A percentile compares a stretch with the other conserved stretches of the same genome.
These are phyloP conservation scores for Pluteus cervinus DNA, from an alignment of 768 basidiomycete species.

Conservation along the genomic window DNA sequence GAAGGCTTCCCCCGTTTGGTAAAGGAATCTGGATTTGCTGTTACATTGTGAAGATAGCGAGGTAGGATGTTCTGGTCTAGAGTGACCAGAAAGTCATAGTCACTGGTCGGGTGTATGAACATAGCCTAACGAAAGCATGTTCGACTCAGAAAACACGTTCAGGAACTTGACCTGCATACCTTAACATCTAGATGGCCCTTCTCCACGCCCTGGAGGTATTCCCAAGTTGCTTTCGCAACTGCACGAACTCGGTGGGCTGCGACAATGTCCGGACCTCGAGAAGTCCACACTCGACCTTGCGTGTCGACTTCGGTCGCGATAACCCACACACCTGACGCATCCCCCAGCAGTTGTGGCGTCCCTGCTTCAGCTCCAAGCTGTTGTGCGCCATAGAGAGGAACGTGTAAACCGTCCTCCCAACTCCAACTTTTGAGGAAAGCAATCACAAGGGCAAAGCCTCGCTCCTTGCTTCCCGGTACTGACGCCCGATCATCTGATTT, in stretches of 20 bases:
- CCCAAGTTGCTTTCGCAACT: slow-evolving; percentile 73
- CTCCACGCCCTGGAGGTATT: slow-evolving; percentile 48
- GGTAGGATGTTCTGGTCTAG: slow-evolving; percentile 61
- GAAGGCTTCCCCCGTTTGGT: slow-evolving; percentile 36
- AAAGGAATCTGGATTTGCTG: slow-evolving; percentile 43
- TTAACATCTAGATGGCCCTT: slow-evolving; percentile 47
- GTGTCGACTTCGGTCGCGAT: slow-evolving; percentile 75
- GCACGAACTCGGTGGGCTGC: slow-evolving; percentile 68
- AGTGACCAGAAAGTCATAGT: slow-evolving; percentile 83
- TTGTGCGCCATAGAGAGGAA: slow-evolving; percentile 57
- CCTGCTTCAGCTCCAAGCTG: slow-evolving; percentile 13
- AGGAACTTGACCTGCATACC: slow-evolving; percentile 30
- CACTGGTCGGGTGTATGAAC: slow-evolving; percentile 75
- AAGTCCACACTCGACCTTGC: slow-evolving; percentile 74
- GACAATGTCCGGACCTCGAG: slow-evolving; percentile 55
- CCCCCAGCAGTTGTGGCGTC: no score
- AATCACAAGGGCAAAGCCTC: slow-evolving; percentile 72
- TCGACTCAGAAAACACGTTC: slow-evolving; percentile 2
- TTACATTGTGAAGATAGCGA: slow-evolving; percentile 69
- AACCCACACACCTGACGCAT: slow-evolving; percentile 55
- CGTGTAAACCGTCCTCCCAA: slow-evolving; percentile 68
- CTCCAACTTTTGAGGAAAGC: slow-evolving; percentile 76
- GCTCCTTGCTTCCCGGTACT: slow-evolving; percentile 70
- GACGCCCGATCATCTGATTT: slow-evolving; percentile 29
- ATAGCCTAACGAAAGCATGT: slow-evolving; percentile 46